These are phyloP conservation scores for Fusarium dimerum DNA, from an alignment of 2,329 filamentous ascomycete species.

Conservation along the genomic window DNA sequence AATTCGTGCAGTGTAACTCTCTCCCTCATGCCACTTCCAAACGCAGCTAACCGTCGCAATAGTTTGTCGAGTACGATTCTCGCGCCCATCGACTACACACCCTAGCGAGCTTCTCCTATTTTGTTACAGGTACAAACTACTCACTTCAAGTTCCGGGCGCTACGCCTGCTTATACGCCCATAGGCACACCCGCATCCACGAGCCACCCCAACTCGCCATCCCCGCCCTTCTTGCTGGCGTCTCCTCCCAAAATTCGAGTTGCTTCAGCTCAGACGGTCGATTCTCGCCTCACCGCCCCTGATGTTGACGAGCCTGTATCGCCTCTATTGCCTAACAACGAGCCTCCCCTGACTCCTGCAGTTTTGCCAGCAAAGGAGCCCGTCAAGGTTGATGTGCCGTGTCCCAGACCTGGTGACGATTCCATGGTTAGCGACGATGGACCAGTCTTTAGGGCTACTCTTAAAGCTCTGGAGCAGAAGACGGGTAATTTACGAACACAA, in stretches of 20 bases:
- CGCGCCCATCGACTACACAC: constrained; percentile 86
- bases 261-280: constrained; percentile 87
- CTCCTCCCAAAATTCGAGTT: constrained; percentile 76
- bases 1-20: constrained; percentile 82
- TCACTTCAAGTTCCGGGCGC: constrained; percentile 1
- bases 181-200: constrained; percentile 45
- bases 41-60: constrained; percentile 25
- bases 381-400: constrained; percentile 88
- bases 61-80: constrained; percentile 97
- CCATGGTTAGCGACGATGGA: constrained; percentile 84
- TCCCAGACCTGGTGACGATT: constrained; percentile 82
- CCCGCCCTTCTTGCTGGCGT: constrained; percentile 70
- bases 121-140: constrained; percentile 72
- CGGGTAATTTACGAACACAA: constrained; percentile 85
- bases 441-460: constrained; percentile 96
- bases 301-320: constrained; percentile 63
- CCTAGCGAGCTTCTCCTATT: constrained; percentile 91
- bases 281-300: constrained; percentile 74
- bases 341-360: constrained; percentile 27
- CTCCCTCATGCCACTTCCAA: neutral
- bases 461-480: constrained; percentile 95
- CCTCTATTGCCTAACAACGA: constrained; percentile 47
- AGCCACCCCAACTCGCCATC: constrained; percentile 67
- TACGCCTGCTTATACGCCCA: constrained; percentile 17
- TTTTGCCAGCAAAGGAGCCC: constrained; percentile 42